Percentiles rank a stretch among this genome's conserved stretches.
Conservation (phyloP, 1,284 basidiomycete species). For the Apiotrichum siamense region DNA sequence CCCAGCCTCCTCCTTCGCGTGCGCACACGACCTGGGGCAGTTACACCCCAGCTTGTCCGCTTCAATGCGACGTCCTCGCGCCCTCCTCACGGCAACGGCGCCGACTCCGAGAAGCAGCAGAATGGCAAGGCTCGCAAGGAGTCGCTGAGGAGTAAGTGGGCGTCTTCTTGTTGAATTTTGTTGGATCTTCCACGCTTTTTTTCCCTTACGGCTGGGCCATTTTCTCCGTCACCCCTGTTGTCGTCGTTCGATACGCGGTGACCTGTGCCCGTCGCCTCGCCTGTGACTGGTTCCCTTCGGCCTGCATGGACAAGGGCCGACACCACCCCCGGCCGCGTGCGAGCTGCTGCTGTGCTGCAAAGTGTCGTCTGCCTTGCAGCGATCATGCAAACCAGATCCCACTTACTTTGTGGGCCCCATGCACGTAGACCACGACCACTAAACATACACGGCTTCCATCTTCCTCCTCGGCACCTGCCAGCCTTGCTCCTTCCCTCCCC, state of each 20-base stretch:
- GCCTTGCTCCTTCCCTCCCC: not conserved
- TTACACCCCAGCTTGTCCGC: not conserved
- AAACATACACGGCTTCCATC: no score
- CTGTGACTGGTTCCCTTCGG: not conserved
- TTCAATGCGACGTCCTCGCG: not conserved
- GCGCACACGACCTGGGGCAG: not conserved
- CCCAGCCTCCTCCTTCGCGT: not conserved
- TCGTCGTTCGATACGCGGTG: not conserved
- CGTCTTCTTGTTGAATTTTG: no score
- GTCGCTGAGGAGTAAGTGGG: conserved; percentile 4
- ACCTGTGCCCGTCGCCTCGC: not conserved
- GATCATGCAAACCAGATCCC: no score
- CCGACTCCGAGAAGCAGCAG: not conserved
- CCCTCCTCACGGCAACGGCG: not conserved
- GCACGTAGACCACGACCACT: no score
- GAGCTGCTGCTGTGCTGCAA: not conserved
- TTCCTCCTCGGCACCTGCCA: not conserved
- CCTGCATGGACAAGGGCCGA: no score
- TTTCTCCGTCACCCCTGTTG: no score
- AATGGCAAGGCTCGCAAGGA: conserved; percentile 1
- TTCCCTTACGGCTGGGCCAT: no score
- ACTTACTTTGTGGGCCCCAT: no score
- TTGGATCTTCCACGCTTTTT: no score
- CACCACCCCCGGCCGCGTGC: no score
- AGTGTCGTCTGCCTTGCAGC: not conserved